Evolutionary conservation across 345 rosid genomes (phyloP).

Genomic region (Euphorbia pulcherrima): DNA sequence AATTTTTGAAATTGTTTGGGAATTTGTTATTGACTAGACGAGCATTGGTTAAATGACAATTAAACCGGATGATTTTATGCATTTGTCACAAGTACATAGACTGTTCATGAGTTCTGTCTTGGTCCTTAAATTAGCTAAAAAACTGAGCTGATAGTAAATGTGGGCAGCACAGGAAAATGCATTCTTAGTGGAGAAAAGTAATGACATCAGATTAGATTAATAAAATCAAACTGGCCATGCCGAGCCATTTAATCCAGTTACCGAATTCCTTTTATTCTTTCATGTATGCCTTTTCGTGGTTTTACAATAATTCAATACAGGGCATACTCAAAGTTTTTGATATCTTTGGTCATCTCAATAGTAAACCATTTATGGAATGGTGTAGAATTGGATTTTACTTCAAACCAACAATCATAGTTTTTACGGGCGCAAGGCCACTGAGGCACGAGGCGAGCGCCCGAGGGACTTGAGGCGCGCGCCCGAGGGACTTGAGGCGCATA

Average conservation of each 20-base stretch:
- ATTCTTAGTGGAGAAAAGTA: background rate
- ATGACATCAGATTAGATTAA: background rate
- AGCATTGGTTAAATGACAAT: background rate
- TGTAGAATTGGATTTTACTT: background rate
- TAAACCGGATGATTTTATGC: background rate
- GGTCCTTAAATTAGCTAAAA: background rate
- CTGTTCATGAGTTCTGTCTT: background rate
- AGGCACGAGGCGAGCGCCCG: too few species aligned
- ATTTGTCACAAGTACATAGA: background rate
- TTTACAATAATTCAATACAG: background rate
- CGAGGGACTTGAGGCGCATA: too few species aligned
- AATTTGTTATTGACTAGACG: background rate
- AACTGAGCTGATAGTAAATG: background rate
- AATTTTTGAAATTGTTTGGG: background rate
- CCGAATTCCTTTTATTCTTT: too few species aligned
- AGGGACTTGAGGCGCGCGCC: too few species aligned
- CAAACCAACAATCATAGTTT: background rate
- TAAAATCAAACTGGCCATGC: too few species aligned
- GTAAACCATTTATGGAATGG: background rate
- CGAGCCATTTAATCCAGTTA: too few species aligned
- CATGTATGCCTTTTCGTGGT: background rate
- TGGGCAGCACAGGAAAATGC: background rate
- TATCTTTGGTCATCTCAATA: background rate
- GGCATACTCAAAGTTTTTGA: background rate
- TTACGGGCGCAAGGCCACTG: too few species aligned